Base-by-base conservation (phyloP, 1,284 basidiomycete species). In the Meripilus lineatus region DNA sequence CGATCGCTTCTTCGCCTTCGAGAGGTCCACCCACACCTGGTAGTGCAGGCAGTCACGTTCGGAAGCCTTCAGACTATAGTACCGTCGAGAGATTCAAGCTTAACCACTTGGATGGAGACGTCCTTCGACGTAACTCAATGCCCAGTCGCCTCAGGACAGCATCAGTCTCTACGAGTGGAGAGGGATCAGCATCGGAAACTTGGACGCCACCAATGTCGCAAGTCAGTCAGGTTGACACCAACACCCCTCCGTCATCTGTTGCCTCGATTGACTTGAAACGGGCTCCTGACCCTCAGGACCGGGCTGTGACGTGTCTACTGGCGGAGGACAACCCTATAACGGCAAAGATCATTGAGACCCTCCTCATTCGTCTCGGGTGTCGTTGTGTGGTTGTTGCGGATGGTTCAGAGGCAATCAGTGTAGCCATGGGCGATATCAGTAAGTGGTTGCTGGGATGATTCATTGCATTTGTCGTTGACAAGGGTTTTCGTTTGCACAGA, bases 271-370 rank as follows among this genome's bases (percentile, higher is more conserved):
- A 89, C 58, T 59, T 87, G 59, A 76, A 76, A 59, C 79, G 79
- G 61, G 79, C 75, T 6, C 78, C 80, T 3, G 83, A 89, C 62
- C 78, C 77, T 22, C 75, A 64, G 52, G 89, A 91, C 60, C 78
- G 89, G 34, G 83, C 84, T 15, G 83, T 98, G 42, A 93, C 90
- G 17, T 94, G 93, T 57, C 67, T 99, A 26, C 77, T 99, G 37
- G 96, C 94, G 0, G 96, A 99, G 62, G 93, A 98, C 60, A 99
- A 99, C 59, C 95, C 95, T 1, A 96, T 94, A 56, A 93, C 91
- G 0, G 90, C 88, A 43, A 95, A 93, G 72, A 94, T 97, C 38
- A 84, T 98, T 46, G 94, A 98, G 67, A 96, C 91, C 0, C 68
- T 98, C 38, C 76, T 99, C 40, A 85, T 88, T 47, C 84, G 93